Conservation (phyloP, 2,329 filamentous ascomycete species). For the Falciphora oryzae region DNA sequence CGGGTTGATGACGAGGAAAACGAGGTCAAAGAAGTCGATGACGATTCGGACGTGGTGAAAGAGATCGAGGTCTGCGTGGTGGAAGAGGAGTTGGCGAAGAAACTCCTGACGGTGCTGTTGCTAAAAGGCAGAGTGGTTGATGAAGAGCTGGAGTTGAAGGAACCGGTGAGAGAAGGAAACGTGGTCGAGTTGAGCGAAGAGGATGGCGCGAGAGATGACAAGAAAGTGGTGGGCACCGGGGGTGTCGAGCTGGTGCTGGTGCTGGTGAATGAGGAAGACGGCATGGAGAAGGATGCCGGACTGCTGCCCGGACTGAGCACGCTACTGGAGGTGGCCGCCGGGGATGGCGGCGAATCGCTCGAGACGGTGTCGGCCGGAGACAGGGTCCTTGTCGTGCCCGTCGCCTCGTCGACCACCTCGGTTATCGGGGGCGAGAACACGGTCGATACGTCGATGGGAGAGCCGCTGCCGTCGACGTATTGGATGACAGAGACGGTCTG, state of each 20-base stretch:
- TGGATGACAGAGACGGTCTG: constrained; percentile 52
- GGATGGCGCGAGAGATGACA: constrained; percentile 20
- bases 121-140: constrained; percentile 16
- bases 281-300: constrained; percentile 12
- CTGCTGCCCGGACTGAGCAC: background rate
- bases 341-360: constrained; percentile 13
- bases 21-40: constrained; percentile 23
- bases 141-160: constrained; percentile 13
- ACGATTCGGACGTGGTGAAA: constrained; percentile 31
- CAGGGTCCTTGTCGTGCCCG: constrained; percentile 26
- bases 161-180: background rate
- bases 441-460: constrained; percentile 38
- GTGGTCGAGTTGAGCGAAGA: constrained; percentile 16
- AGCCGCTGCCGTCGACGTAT: constrained; percentile 42
- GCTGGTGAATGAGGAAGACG: constrained; percentile 14
- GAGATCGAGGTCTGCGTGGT: constrained; percentile 19
- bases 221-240: constrained; percentile 14
- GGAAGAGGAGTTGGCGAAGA: constrained; percentile 9
- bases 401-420: constrained; percentile 29
- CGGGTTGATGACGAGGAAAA: constrained; percentile 1
- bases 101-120: constrained; percentile 17
- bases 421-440: constrained; percentile 31
- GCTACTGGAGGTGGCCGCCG: background rate
- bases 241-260: constrained; percentile 10
- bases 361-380: constrained; percentile 17